These are phyloP conservation scores for Suhomyces maxii DNA, from an alignment of 1,139 yeast genomes.

Conservation along the genomic window DNA sequence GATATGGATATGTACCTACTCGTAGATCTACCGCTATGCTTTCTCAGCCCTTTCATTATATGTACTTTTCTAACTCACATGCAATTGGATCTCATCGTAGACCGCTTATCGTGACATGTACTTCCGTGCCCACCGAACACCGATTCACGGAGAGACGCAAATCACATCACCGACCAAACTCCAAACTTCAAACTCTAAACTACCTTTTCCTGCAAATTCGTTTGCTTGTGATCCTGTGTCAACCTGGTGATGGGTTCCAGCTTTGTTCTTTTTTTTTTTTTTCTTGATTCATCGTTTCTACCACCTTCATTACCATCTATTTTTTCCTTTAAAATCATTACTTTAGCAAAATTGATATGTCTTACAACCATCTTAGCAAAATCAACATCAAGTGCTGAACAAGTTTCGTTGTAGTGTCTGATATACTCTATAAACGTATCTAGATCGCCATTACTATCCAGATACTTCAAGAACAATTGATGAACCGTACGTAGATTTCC, in stretches of 20 bases:
- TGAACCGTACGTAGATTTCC: conserved; percentile 9
- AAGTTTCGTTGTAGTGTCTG: conserved; percentile 23
- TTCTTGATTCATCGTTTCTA: background rate
- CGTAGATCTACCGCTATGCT: background rate
- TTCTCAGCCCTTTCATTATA: too few species aligned
- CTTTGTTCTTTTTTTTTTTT: too few species aligned
- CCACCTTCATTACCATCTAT: conserved; percentile 8
- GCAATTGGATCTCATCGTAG: background rate
- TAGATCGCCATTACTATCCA: background rate
- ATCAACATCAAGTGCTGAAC: conserved; percentile 15
- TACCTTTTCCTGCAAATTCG: too few species aligned
- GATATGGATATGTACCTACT: background rate
- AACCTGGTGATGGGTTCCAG: too few species aligned
- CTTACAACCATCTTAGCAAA: background rate
- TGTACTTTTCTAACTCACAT: background rate
- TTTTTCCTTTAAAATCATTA: conserved; percentile 19
- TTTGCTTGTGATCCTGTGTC: too few species aligned
- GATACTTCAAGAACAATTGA: conserved; percentile 1
- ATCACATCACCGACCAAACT: too few species aligned
- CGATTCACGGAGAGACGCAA: too few species aligned
- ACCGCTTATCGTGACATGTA: background rate
- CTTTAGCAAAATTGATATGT: conserved; percentile 20
- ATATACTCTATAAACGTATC: conserved; percentile 19
- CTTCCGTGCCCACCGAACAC: background rate
- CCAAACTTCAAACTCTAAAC: too few species aligned